A percentile compares a stretch with the other conserved stretches of the same genome.
phyloP scores from a whole-genome alignment of 805 yeast species.

The Saccharomycopsis amapae region DNA sequence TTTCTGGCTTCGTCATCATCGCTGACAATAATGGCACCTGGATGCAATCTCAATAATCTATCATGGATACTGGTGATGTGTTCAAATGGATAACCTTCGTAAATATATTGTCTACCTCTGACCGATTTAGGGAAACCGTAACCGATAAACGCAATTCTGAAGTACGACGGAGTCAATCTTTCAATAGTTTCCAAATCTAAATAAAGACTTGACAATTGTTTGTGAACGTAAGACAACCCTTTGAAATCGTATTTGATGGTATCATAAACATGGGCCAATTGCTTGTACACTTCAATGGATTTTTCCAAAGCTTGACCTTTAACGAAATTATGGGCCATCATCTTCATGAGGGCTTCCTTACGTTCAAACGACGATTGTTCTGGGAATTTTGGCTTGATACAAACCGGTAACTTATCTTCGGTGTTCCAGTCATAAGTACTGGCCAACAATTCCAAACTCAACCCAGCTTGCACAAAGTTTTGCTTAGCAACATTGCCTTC shows the following conservation, averaged over 20 bases:
- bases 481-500: slow-evolving; percentile 51
- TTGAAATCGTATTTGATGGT: slow-evolving; percentile 65
- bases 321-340: slow-evolving; percentile 62
- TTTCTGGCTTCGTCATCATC: slow-evolving; percentile 48
- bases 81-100: slow-evolving; percentile 83
- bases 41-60: slow-evolving; percentile 64
- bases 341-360: slow-evolving; percentile 62
- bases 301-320: slow-evolving; percentile 71
- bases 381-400: slow-evolving; percentile 66
- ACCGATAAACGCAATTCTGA: slow-evolving; percentile 75
- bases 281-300: slow-evolving; percentile 73
- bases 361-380: slow-evolving; percentile 74
- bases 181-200: slow-evolving; percentile 59
- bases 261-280: slow-evolving; percentile 67
- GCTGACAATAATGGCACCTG: slow-evolving; percentile 69
- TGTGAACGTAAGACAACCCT: slow-evolving; percentile 67
- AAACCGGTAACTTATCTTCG: slow-evolving; percentile 45
- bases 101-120: slow-evolving; percentile 70
- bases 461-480: slow-evolving; percentile 76
- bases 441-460: slow-evolving; percentile 71
- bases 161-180: slow-evolving; percentile 68
- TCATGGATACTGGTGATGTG: slow-evolving; percentile 79
- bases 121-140: slow-evolving; percentile 75
- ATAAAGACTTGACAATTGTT: slow-evolving; percentile 62
- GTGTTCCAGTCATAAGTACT: slow-evolving; percentile 70